phyloP scores from a whole-genome alignment of 164 flowering plant genomes.

The Aristolochia contorta region DNA sequence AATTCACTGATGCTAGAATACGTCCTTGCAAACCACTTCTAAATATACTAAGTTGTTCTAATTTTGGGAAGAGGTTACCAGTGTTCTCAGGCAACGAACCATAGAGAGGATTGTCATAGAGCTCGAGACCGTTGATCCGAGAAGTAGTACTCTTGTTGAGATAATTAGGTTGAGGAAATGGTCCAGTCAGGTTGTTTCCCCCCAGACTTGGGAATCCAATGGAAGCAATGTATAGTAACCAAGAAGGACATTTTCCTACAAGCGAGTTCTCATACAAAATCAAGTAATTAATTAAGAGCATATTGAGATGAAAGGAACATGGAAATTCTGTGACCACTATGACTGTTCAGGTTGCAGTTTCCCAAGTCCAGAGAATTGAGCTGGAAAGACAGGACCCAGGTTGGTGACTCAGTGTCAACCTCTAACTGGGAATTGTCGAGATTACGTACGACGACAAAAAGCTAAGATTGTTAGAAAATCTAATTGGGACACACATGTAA shows the following conservation, averaged over 20 bases:
- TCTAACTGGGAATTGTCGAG: constrained; percentile 1
- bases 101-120: constrained; percentile 1
- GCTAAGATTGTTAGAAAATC: too few species aligned
- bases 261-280: not conserved
- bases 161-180: constrained; percentile 3
- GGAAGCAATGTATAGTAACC: constrained; percentile 2
- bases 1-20: not conserved
- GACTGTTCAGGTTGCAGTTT: constrained; percentile 4
- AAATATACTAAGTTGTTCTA: not conserved
- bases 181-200: not conserved
- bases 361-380: not conserved
- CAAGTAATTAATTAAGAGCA: not conserved
- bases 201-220: not conserved
- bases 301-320: constrained; percentile 2
- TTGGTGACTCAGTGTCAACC: constrained; percentile 6
- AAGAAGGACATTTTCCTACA: not conserved
- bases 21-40: constrained; percentile 3
- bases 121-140: not conserved
- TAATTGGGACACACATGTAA: too few species aligned
- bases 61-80: not conserved
- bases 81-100: constrained; percentile 1
- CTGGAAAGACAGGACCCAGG: constrained; percentile 8
- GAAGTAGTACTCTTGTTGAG: not conserved
- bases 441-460: too few species aligned
- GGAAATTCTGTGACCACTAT: not conserved